phyloP scores from a whole-genome alignment of 2,329 filamentous ascomycete genomes.

The Thyridium curvatum region DNA sequence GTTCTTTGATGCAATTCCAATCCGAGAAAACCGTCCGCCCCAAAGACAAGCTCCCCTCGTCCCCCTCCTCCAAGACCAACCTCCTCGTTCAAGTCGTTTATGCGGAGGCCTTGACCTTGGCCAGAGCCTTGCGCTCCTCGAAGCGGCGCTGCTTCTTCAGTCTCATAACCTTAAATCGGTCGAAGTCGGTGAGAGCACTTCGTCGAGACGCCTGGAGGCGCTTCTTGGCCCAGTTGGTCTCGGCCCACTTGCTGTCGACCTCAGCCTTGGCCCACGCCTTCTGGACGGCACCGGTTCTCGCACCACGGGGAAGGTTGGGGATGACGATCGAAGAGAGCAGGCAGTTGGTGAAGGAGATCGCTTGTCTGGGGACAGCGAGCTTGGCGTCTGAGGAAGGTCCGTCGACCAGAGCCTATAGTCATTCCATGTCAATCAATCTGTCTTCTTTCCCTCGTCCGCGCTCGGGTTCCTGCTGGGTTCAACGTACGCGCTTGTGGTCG shows the following conservation, averaged over 20 bases:
- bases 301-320: slow-evolving; percentile 75
- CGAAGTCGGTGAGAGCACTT: slow-evolving; percentile 92
- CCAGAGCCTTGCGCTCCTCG: slow-evolving; percentile 93
- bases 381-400: slow-evolving; percentile 79
- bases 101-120: slow-evolving; percentile 82
- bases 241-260: slow-evolving; percentile 89
- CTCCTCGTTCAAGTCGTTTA: slow-evolving; percentile 38
- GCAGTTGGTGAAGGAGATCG: slow-evolving; percentile 72
- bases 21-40: slow-evolving; percentile 27
- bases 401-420: slow-evolving; percentile 81
- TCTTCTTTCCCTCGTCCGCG: slow-evolving; percentile 13
- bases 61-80: slow-evolving; percentile 12
- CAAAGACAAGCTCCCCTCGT: slow-evolving; percentile 18
- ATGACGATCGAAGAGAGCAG: slow-evolving; percentile 89
- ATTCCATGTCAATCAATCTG: slow-evolving; percentile 16
- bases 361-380: slow-evolving; percentile 79
- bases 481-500: slow-evolving; percentile 99
- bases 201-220: slow-evolving; percentile 78
- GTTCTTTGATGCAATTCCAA: slow-evolving; percentile 38
- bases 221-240: slow-evolving; percentile 93
- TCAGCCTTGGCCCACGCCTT: slow-evolving; percentile 85
- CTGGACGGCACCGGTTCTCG: slow-evolving; percentile 77
- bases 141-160: slow-evolving; percentile 99
- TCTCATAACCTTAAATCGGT: slow-evolving; percentile 99
- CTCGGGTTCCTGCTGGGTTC: slow-evolving; percentile 4